Evolutionary conservation across 75 land plant species (phyloP).

Genomic region (Picea glauca): DNA sequence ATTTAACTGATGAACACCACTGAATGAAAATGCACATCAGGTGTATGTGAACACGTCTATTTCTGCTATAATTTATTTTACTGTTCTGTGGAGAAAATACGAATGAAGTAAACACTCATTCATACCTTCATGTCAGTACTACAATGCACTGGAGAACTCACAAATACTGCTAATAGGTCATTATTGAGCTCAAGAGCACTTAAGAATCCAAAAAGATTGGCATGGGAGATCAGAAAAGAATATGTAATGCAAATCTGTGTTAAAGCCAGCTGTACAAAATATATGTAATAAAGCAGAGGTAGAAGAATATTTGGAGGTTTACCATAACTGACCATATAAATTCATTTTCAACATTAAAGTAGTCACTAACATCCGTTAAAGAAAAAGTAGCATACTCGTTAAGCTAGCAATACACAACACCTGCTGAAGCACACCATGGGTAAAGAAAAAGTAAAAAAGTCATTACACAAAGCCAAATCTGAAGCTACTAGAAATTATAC

Average conservation of each 20-base stretch:
- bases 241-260: not conserved
- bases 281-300: not conserved
- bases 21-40: too few species aligned
- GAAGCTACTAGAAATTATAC: constrained; percentile 12
- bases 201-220: too few species aligned
- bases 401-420: not conserved
- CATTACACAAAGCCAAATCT: not conserved
- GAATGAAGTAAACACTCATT: too few species aligned
- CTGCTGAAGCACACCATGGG: not conserved
- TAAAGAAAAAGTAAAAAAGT: not conserved
- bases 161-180: too few species aligned
- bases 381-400: not conserved
- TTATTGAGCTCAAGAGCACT: too few species aligned
- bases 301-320: not conserved
- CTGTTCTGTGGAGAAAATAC: too few species aligned
- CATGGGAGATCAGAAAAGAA: not conserved
- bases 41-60: too few species aligned
- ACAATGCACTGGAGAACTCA: too few species aligned
- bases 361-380: not conserved
- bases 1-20: too few species aligned
- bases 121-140: too few species aligned
- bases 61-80: too few species aligned
- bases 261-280: not conserved
- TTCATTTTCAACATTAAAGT: not conserved
- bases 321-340: not conserved